Base-by-base conservation (phyloP, 2,329 filamentous ascomycete genomes). In the Ceratocystis diversiconidia region DNA sequence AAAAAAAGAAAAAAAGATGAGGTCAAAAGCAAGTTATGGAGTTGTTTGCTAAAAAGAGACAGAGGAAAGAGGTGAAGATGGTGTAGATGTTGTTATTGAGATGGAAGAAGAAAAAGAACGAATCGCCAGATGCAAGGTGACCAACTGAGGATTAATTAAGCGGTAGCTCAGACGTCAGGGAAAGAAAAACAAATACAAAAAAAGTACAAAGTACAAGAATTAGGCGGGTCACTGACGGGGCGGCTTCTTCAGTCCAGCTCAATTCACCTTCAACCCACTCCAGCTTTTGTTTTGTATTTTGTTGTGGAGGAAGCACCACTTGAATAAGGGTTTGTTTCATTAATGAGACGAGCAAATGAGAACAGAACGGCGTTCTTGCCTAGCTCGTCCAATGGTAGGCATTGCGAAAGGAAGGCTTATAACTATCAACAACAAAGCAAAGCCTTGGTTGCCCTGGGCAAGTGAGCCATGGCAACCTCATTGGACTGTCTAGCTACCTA, bases 241-340 rank as follows among this genome's bases (percentile, higher is more conserved):
- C 36, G 36, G 36, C 36, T 41, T 41, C 36, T 15, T 28, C 50
- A 19, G 25, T 17, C 19, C 55, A n/a, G 55, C 48, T 52, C 19
- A 28, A 7, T 15, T 25, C 25, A 25, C 19, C 25, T 6, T 52
- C 22, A 22, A 15, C 25, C 48, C 12, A 28, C 15, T 28, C 22
- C 36, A 12, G 36, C 36, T 52, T 52, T 50, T 50, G n/a, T 50
- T 50, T 50, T 50, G 17, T 50, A 55, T 57, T 61, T 62, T 62
- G 59, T 36, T 28, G 46, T 12, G 43, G 15, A 50, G 30, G 57
- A 62, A 44, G 55, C 32, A 52, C 30, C 5, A 19, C 7, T 32
- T 19, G 12, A 48, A 62, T 62, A 65, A 65, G 59, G 64, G 64
- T 65, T 65, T 65, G 60, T 65, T 62, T 15, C 10, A 12, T 41